Conservation (phyloP, 768 basidiomycete genomes). For the Leucosporidium yakuticum region DNA sequence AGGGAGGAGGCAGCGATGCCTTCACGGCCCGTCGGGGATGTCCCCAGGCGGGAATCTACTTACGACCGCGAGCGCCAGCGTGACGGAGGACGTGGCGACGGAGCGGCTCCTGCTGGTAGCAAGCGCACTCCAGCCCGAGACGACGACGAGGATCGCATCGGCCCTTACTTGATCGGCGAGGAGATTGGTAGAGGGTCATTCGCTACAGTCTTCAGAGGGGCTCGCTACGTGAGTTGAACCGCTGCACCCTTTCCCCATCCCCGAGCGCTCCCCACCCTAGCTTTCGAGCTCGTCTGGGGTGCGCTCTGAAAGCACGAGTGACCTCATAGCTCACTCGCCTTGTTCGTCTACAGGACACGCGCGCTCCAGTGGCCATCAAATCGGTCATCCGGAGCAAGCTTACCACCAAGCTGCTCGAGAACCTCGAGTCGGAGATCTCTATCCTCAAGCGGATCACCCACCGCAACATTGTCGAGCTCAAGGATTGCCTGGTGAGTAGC, state of each 20-base stretch:
- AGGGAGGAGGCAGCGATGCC: no score
- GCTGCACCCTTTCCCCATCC: not conserved
- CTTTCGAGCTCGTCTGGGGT: not conserved
- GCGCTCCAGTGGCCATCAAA: conserved; percentile 68
- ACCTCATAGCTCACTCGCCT: not conserved
- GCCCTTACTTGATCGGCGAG: conserved; percentile 42
- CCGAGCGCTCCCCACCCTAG: not conserved
- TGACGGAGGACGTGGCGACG: conserved; percentile 6
- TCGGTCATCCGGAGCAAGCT: conserved; percentile 82
- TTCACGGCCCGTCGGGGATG: no score
- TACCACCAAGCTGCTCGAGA: conserved; percentile 87
- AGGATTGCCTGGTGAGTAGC: conserved; percentile 79
- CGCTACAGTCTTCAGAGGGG: conserved; percentile 15
- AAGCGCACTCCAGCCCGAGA: conserved; percentile 26
- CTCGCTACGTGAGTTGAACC: conserved; percentile 14
- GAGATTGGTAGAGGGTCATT: conserved; percentile 10
- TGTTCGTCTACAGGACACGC: conserved; percentile 2
- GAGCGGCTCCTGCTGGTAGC: not conserved
- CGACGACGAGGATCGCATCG: conserved; percentile 38
- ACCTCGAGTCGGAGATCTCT: conserved; percentile 95
- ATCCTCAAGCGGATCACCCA: conserved; percentile 91
- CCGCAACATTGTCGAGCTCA: conserved; percentile 82
- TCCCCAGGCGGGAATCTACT: not conserved
- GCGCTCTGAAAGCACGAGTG: not conserved
- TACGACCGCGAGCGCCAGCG: conserved; percentile 1